Evolutionary conservation across 2,329 filamentous ascomycete species (phyloP).

Genomic region (Ophiostoma montium): DNA sequence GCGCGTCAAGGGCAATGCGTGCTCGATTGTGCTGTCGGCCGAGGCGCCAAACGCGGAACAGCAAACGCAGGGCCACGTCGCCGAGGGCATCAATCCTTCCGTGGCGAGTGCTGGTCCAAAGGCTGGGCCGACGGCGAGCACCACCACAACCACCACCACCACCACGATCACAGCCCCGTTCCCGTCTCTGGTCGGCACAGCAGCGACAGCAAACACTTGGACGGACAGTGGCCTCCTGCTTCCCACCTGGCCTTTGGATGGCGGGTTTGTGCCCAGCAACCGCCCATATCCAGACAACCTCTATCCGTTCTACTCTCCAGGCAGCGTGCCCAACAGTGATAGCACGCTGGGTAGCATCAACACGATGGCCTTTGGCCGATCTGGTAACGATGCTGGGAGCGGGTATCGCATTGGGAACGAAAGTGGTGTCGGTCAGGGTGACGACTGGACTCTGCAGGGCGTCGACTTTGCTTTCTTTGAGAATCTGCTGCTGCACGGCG

Average conservation of each 20-base stretch:
- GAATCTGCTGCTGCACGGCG: conserved; percentile 12
- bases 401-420: neutral
- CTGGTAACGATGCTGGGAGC: neutral
- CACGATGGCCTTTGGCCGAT: neutral
- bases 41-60: neutral
- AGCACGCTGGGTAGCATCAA: neutral
- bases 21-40: neutral
- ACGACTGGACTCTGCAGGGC: conserved; percentile 22
- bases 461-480: conserved; percentile 22
- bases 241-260: neutral
- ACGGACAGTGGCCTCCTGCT: neutral
- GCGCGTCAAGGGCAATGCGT: neutral
- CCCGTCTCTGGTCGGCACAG: neutral
- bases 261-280: neutral
- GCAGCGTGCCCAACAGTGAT: neutral
- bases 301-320: neutral
- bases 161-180: neutral
- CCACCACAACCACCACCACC: neutral
- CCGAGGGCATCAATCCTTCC: neutral
- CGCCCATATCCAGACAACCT: neutral
- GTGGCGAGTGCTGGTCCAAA: too few relatives aligned
- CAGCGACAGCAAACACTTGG: neutral
- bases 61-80: too few relatives aligned
- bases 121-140: neutral
- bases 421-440: conserved; percentile 1